Percentiles rank a stretch among this genome's conserved stretches.
phyloP scores from a whole-genome alignment of 768 basidiomycete species.

The Chiua virens region DNA sequence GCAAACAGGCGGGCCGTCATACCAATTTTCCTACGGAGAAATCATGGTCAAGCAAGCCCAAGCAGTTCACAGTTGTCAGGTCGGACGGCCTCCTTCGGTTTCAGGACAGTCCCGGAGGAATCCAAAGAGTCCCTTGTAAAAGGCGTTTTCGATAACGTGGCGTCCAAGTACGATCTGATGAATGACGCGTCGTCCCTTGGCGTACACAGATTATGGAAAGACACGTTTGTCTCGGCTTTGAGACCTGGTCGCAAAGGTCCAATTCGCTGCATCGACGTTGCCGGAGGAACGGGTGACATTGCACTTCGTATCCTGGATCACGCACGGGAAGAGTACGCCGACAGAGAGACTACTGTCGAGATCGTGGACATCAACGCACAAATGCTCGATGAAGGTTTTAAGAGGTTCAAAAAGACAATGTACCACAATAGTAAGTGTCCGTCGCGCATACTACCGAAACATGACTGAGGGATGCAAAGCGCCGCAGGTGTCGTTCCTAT shows the following conservation, averaged over 20 bases:
- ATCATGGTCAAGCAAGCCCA: conserved; percentile 18
- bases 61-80: conserved; percentile 16
- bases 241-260: conserved; percentile 76
- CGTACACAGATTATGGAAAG: conserved; percentile 97
- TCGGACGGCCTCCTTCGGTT: conserved; percentile 87
- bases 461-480: conserved; percentile 45
- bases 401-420: conserved; percentile 94
- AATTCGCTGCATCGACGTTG: conserved; percentile 87
- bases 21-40: conserved; percentile 17
- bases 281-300: conserved; percentile 97
- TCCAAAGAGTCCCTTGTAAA: conserved; percentile 89
- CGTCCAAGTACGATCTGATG: conserved; percentile 95
- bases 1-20: conserved; percentile 6
- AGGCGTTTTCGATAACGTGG: conserved; percentile 93
- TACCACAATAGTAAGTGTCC: conserved; percentile 85
- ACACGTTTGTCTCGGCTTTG: conserved; percentile 74
- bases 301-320: conserved; percentile 91
- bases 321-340: conserved; percentile 84
- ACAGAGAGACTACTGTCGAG: conserved; percentile 85
- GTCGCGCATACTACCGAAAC: not conserved
- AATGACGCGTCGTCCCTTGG: conserved; percentile 99
- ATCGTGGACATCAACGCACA: conserved; percentile 93
- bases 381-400: conserved; percentile 92
- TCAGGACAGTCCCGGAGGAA: conserved; percentile 82
- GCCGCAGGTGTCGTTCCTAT: conserved; percentile 87